These are phyloP conservation scores for Penicillium italicum DNA, from an alignment of 2,329 filamentous ascomycete species.

Conservation along the genomic window DNA sequence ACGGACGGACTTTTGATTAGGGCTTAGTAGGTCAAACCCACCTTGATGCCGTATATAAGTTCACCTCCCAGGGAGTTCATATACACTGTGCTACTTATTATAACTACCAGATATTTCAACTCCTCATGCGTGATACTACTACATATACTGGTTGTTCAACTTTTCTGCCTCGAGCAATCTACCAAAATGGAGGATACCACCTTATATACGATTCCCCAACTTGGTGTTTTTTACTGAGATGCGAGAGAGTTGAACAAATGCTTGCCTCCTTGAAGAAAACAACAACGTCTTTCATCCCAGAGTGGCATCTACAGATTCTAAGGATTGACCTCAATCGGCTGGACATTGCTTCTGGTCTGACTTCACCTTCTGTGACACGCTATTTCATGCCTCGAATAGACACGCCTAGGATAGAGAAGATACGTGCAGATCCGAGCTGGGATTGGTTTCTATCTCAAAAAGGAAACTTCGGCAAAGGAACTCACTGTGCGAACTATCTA, in stretches of 20 bases:
- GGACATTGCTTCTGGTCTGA: not conserved
- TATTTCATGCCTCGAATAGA: not conserved
- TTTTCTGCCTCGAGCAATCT: no score
- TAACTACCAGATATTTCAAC: not conserved
- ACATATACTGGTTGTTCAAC: no score
- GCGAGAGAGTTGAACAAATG: not conserved
- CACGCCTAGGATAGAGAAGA: not conserved
- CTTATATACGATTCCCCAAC: not conserved
- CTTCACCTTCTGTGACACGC: not conserved
- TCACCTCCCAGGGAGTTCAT: not conserved
- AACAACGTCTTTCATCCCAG: not conserved
- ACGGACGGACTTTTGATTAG: not conserved
- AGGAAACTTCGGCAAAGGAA: not conserved
- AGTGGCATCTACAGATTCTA: not conserved
- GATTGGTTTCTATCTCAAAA: slow-evolving; percentile 1
- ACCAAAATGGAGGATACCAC: not conserved
- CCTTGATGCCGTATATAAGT: not conserved
- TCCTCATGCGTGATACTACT: not conserved
- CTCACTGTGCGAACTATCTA: not conserved
- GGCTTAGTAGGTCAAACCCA: not conserved
- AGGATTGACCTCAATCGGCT: not conserved
- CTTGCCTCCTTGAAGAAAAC: not conserved
- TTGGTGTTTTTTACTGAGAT: not conserved
- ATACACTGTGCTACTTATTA: not conserved
- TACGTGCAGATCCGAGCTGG: not conserved